Evolutionary conservation across 2,329 filamentous ascomycete genomes (phyloP).

Genomic region (Aspergillus puulaauensis): DNA sequence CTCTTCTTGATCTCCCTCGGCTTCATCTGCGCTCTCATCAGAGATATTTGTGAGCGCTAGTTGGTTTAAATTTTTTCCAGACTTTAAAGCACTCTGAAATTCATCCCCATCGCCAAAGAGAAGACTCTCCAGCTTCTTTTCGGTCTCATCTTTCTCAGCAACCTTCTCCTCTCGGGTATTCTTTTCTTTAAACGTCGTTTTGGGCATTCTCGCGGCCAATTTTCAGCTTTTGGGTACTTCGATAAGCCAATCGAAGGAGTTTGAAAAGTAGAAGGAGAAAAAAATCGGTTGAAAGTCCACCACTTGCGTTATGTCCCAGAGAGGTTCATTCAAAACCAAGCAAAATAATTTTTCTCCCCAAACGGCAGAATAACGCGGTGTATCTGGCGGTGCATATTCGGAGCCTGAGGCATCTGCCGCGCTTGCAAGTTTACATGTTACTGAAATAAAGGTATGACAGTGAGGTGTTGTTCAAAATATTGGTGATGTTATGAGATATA

Average conservation of each 20-base stretch:
- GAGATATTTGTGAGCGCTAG: slow-evolving; percentile 37
- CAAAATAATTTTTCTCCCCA: slow-evolving; percentile 35
- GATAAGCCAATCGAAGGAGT: neutral
- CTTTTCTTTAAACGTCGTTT: slow-evolving; percentile 30
- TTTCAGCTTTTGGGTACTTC: neutral
- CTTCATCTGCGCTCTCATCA: slow-evolving; percentile 27
- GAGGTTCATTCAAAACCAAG: neutral
- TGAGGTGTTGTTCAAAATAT: neutral
- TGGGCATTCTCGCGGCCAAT: slow-evolving; percentile 24
- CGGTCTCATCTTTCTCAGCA: slow-evolving; percentile 73
- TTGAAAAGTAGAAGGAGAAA: neutral
- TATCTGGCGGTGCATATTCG: slow-evolving; percentile 20
- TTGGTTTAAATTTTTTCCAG: slow-evolving; percentile 47
- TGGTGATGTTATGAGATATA: neutral
- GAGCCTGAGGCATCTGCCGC: slow-evolving; percentile 5
- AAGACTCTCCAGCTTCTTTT: slow-evolving; percentile 81
- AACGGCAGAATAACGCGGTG: slow-evolving; percentile 32
- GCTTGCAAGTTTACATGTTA: neutral
- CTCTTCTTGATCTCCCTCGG: slow-evolving; percentile 39
- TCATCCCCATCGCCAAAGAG: slow-evolving; percentile 85
- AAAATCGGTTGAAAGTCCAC: neutral
- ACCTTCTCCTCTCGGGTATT: slow-evolving; percentile 24
- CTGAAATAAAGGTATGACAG: neutral
- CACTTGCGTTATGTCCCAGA: neutral
- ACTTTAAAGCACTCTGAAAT: slow-evolving; percentile 73